These are phyloP conservation scores for Hemileia vastatrix DNA, from an alignment of 1,284 basidiomycete genomes.

Conservation along the genomic window DNA sequence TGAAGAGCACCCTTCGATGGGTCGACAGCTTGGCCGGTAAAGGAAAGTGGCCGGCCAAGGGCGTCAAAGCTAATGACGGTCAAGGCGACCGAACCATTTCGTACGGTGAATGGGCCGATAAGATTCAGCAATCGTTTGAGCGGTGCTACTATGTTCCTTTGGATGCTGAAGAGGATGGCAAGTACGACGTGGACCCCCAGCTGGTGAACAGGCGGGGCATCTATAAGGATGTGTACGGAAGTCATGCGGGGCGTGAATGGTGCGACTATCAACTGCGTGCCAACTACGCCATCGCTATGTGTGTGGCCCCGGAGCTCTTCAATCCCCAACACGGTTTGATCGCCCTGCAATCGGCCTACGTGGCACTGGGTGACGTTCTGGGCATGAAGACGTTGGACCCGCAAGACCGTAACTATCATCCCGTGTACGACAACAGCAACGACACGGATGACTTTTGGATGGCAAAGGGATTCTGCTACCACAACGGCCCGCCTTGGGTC, in stretches of 20 bases:
- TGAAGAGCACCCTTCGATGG: constrained; percentile 38
- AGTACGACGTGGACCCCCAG: constrained; percentile 29
- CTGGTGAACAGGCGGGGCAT: constrained; percentile 38
- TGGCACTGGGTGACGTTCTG: constrained; percentile 31
- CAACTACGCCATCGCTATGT: constrained; percentile 41
- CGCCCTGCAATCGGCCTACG: constrained; percentile 33
- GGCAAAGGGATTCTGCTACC: constrained; percentile 34
- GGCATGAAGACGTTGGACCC: constrained; percentile 40
- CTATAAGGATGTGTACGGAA: constrained; percentile 41
- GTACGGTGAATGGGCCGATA: constrained; percentile 35
- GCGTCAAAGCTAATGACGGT: constrained; percentile 30
- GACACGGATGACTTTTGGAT: constrained; percentile 25
- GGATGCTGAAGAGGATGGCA: constrained; percentile 28
- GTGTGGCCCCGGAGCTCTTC: constrained; percentile 39
- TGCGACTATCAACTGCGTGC: constrained; percentile 39
- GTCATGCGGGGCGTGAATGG: too few relatives aligned
- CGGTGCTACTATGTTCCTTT: constrained; percentile 35
- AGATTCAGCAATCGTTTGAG: constrained; percentile 35
- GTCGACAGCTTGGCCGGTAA: constrained; percentile 26
- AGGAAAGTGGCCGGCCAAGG: constrained; percentile 34
- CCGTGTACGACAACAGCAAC: constrained; percentile 37
- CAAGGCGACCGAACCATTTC: constrained; percentile 32
- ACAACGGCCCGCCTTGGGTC: too few relatives aligned
- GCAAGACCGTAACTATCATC: constrained; percentile 36
- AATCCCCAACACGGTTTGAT: too few relatives aligned